Conservation (phyloP, 1,284 basidiomycete genomes). For the Irpex rosettiformis region DNA sequence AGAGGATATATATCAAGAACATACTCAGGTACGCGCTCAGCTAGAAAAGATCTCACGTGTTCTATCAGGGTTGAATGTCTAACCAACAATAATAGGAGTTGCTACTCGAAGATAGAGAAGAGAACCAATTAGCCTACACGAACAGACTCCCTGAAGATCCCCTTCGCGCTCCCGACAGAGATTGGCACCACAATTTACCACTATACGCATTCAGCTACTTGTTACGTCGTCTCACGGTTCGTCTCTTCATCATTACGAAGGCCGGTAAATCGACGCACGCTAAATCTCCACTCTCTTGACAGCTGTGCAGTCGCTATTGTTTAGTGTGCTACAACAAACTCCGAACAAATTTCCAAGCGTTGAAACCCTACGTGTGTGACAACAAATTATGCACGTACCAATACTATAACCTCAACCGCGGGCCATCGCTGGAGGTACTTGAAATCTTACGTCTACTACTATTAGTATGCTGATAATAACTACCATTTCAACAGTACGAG, state of each 20-base stretch:
- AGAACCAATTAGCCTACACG: conserved; percentile 34
- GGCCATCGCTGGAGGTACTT: conserved; percentile 61
- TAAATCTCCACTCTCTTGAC: neutral
- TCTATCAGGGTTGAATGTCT: neutral
- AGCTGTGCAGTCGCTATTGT: conserved; percentile 63
- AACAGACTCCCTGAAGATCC: conserved; percentile 52
- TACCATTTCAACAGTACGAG: conserved; percentile 45
- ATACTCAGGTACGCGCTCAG: conserved; percentile 32
- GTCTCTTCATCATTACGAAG: neutral
- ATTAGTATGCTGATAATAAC: neutral
- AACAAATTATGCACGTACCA: conserved; percentile 59
- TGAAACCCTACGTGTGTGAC: conserved; percentile 66
- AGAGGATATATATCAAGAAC: conserved; percentile 27
- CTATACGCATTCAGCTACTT: conserved; percentile 59
- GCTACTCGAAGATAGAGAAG: conserved; percentile 41
- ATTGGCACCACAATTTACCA: conserved; percentile 46
- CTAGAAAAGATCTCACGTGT: no score
- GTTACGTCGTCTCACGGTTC: conserved; percentile 53
- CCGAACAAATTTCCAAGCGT: conserved; percentile 45
- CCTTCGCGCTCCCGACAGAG: conserved; percentile 28
- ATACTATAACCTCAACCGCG: conserved; percentile 57
- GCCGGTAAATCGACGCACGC: neutral
- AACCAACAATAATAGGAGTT: conserved; percentile 27
- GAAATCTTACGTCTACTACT: neutral
- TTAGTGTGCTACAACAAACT: conserved; percentile 61